Evolutionary conservation across 176 grass and related monocot species (phyloP).

Genomic region (Carex littledalei): DNA sequence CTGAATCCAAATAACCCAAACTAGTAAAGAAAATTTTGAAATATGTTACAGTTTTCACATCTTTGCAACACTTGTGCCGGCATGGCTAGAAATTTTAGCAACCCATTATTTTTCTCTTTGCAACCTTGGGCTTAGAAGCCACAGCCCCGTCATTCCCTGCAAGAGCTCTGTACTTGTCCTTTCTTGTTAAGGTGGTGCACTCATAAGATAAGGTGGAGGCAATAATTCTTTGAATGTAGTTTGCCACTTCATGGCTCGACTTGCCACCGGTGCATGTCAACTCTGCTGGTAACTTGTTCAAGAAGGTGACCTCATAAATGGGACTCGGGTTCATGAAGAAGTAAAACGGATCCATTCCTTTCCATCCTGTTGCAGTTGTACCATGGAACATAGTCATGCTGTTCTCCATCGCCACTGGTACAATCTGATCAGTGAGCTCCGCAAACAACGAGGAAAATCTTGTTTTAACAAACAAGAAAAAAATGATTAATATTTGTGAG

Average conservation of each 20-base stretch:
- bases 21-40: slow-evolving; percentile 8
- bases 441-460: slow-evolving; percentile 76
- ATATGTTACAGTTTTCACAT: slow-evolving; percentile 14
- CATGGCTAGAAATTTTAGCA: slow-evolving; percentile 4
- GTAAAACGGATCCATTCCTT: slow-evolving; percentile 82
- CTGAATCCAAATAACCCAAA: not conserved
- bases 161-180: slow-evolving; percentile 79
- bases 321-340: slow-evolving; percentile 96
- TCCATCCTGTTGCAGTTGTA: slow-evolving; percentile 77
- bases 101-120: not conserved
- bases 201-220: slow-evolving; percentile 67
- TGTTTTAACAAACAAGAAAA: not conserved
- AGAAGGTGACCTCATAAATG: slow-evolving; percentile 60
- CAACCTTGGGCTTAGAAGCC: not conserved
- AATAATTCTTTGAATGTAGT: slow-evolving; percentile 75
- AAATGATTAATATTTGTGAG: not conserved
- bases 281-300: slow-evolving; percentile 58
- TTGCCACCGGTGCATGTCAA: slow-evolving; percentile 57
- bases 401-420: slow-evolving; percentile 78
- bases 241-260: slow-evolving; percentile 71
- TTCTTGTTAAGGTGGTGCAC: slow-evolving; percentile 89
- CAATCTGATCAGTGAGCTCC: slow-evolving; percentile 71
- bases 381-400: slow-evolving; percentile 70
- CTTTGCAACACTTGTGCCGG: not conserved
- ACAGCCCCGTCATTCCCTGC: slow-evolving; percentile 62